Evolutionary conservation across 2,329 filamentous ascomycete species (phyloP).

Genomic region (Cryoendolithus antarcticus): DNA sequence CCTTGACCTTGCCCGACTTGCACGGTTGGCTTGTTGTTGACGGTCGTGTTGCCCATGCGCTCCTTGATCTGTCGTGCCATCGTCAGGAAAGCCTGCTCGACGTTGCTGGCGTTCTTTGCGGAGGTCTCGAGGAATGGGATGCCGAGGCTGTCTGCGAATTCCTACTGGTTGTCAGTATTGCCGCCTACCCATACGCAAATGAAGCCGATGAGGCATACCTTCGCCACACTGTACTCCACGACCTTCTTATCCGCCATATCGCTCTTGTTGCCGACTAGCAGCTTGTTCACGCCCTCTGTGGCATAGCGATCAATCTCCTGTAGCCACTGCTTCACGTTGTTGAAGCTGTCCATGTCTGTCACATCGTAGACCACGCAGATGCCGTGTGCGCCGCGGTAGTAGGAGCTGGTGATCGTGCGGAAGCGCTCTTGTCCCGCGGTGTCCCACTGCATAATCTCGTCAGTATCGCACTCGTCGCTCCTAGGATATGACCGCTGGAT

Average conservation of each 20-base stretch:
- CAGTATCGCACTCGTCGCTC: background rate
- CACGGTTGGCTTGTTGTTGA: constrained; percentile 97
- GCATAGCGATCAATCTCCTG: constrained; percentile 99
- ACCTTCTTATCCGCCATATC: constrained; percentile 99
- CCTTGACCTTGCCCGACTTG: constrained; percentile 92
- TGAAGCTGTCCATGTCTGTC: constrained; percentile 99
- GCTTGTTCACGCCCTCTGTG: constrained; percentile 98
- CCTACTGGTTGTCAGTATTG: constrained; percentile 42
- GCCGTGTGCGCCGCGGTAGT: constrained; percentile 97
- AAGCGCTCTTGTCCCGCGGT: constrained; percentile 98
- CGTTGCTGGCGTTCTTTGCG: constrained; percentile 98
- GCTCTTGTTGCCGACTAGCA: constrained; percentile 98
- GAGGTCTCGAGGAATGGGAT: constrained; percentile 99
- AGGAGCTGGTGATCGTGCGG: constrained; percentile 98
- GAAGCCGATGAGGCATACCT: constrained; percentile 48
- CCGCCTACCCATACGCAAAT: background rate
- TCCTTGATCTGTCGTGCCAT: constrained; percentile 99
- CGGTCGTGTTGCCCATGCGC: constrained; percentile 92
- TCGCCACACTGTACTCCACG: constrained; percentile 97
- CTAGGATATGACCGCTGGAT: background rate
- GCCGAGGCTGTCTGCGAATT: constrained; percentile 96
- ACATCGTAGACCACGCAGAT: constrained; percentile 99
- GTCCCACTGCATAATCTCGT: constrained; percentile 61
- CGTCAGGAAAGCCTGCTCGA: constrained; percentile 98
- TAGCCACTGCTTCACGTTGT: constrained; percentile 99